Evolutionary conservation across 2,329 filamentous ascomycete species (phyloP), one percentile per base, ranked within the genome.

Genomic region (Cytospora piceae): DNA sequence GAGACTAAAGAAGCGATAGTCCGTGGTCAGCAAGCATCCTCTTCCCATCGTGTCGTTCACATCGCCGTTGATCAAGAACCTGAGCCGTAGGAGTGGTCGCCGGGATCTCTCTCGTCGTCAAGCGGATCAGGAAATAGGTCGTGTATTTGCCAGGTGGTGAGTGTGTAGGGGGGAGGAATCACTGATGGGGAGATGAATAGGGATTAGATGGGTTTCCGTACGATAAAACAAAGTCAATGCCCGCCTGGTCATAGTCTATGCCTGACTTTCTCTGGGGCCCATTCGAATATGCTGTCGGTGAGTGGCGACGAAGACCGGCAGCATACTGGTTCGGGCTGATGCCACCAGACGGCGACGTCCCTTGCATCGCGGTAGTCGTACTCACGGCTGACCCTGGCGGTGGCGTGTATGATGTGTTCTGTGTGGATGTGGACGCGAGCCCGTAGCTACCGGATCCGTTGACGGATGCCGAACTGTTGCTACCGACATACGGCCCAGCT

Each of bases 191-290:
- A 80, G 87, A 87, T 76, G 85, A 83, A 78, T 90, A 90, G 76
- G 86, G 83, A 80, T 83, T 84, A 79, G 85, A 84, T 34, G 82
- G 81, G 77, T 75, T 74, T 75, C 86, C 91, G 85, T 93, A 95
- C 92, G 91, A 90, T 85, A 95, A 86, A 73, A 95, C 92, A 81
- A 95, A 94, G 78, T 95, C 92, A 80, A 95, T 93, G 75, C 92
- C 92, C 72, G 91, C 87, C 76, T 93, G 90, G 76, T 94, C 90
- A 79, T 91, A 90, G 76, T 94, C 90, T 71, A 91, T 75, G 54
- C 80, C 77, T 14, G 73, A 69, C 61, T 75, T 73, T 51, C 77
- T 74, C 76, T 77, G 71, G 70, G 78, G 66, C 62, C 63, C 34
- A 63, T 59, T 22, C 67, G 68, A 22, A 49, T 60, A 27, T 65